These are phyloP conservation scores for Trametes sp. DNA, from an alignment of 1,284 basidiomycete genomes.

Conservation along the genomic window DNA sequence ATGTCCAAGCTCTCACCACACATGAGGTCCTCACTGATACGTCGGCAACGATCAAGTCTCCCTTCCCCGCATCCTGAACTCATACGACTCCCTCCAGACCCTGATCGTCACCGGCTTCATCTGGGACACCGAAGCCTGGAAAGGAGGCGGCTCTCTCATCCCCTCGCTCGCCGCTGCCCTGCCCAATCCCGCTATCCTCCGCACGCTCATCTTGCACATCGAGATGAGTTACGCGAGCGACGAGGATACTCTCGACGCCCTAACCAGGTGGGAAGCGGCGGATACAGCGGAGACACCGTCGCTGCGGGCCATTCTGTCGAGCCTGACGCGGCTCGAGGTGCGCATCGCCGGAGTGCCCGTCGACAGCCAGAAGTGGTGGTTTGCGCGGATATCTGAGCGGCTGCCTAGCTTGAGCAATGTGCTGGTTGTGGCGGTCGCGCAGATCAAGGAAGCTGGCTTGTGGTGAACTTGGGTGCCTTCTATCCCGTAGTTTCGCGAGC, in stretches of 20 bases:
- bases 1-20: too few species aligned
- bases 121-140: neutral
- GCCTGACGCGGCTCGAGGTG: neutral
- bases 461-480: neutral
- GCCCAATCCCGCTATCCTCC: neutral
- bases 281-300: neutral
- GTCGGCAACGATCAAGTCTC: too few species aligned
- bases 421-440: neutral
- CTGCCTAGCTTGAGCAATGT: neutral
- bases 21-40: too few species aligned
- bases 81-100: neutral
- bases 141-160: neutral
- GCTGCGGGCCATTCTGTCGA: neutral
- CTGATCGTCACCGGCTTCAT: neutral
- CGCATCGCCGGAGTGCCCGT: neutral
- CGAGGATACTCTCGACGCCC: neutral
- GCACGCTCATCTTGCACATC: neutral
- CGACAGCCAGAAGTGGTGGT: neutral
- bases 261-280: neutral
- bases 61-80: neutral
- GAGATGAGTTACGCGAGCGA: conserved; percentile 1
- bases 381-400: neutral
- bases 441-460: neutral
- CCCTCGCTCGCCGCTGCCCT: neutral
- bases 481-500: neutral